Percentiles rank a stretch among this genome's conserved stretches.
phyloP scores from a whole-genome alignment of 495 filamentous ascomycete species.

The Penicillium antarcticum region DNA sequence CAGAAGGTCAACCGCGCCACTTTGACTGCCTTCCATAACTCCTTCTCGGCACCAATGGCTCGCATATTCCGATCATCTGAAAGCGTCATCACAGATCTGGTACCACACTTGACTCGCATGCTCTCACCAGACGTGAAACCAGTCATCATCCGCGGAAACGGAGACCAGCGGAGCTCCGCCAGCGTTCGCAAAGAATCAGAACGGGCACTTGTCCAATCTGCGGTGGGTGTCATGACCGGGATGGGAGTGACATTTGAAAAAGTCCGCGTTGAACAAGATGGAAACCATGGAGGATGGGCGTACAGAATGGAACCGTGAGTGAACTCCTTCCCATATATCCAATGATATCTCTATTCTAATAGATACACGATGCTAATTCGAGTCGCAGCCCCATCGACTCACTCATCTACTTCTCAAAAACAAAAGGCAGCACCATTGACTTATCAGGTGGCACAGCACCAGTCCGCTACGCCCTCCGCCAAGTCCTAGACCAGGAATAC shows the following conservation, averaged over 20 bases:
- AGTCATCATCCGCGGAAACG: constrained; percentile 76
- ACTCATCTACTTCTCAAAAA: constrained; percentile 48
- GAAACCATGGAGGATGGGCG: constrained; percentile 63
- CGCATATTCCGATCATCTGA: constrained; percentile 75
- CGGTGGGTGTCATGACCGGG: constrained; percentile 74
- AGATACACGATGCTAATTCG: constrained; percentile 24
- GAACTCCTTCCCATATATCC: not conserved
- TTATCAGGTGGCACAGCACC: constrained; percentile 52
- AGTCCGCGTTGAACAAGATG: constrained; percentile 69
- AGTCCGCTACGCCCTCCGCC: constrained; percentile 82
- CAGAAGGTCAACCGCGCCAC: constrained; percentile 63
- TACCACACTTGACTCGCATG: constrained; percentile 79
- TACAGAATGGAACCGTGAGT: constrained; percentile 95
- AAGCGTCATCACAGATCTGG: constrained; percentile 71
- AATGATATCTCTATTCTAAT: too few species aligned
- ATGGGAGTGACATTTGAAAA: constrained; percentile 79
- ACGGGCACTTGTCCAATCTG: constrained; percentile 71
- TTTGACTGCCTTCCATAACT: constrained; percentile 51
- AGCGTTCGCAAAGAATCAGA: constrained; percentile 84
- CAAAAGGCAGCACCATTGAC: constrained; percentile 15
- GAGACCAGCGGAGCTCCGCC: constrained; percentile 63
- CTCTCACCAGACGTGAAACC: constrained; percentile 88
- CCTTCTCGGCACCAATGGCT: constrained; percentile 55
- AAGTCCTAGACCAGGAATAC: constrained; percentile 88
- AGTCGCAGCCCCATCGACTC: constrained; percentile 63